These are phyloP conservation scores for Aspergillus terreus DNA, from an alignment of 2,329 filamentous ascomycete species.

Conservation along the genomic window DNA sequence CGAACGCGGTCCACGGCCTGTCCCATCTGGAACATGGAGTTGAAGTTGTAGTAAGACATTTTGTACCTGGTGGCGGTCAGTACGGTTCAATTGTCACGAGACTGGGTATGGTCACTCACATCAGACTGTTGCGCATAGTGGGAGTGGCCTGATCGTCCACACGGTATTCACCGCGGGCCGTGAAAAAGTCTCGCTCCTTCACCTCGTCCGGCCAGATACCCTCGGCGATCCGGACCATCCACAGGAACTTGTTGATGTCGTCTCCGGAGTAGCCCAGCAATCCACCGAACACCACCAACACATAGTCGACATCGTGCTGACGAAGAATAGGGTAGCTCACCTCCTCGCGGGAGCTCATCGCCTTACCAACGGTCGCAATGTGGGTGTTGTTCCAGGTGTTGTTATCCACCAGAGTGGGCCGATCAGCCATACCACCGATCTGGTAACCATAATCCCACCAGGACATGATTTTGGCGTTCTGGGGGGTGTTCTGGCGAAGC, in stretches of 20 bases:
- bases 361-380: conserved; percentile 97
- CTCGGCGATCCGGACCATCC: conserved; percentile 99
- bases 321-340: conserved; percentile 98
- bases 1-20: conserved; percentile 90
- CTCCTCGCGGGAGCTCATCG: conserved; percentile 95
- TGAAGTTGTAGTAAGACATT: conserved; percentile 99
- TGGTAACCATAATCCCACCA: conserved; percentile 99
- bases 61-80: conserved; percentile 72
- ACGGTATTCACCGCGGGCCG: conserved; percentile 84
- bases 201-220: conserved; percentile 99
- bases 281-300: conserved; percentile 95
- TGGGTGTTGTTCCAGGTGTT: conserved; percentile 99
- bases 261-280: conserved; percentile 96
- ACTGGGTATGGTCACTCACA: conserved; percentile 58
- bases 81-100: conserved; percentile 18
- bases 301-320: conserved; percentile 97
- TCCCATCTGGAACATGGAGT: conserved; percentile 82
- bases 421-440: conserved; percentile 98
- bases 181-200: conserved; percentile 96
- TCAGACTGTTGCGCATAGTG: conserved; percentile 98
- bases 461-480: conserved; percentile 97
- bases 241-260: conserved; percentile 99
- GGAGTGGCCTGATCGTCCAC: conserved; percentile 91
- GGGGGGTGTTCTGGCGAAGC: conserved; percentile 93
- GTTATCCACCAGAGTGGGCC: conserved; percentile 96